Evolutionary conservation across 495 filamentous ascomycete species (phyloP).

Genomic region (Lophiotrema nucula): DNA sequence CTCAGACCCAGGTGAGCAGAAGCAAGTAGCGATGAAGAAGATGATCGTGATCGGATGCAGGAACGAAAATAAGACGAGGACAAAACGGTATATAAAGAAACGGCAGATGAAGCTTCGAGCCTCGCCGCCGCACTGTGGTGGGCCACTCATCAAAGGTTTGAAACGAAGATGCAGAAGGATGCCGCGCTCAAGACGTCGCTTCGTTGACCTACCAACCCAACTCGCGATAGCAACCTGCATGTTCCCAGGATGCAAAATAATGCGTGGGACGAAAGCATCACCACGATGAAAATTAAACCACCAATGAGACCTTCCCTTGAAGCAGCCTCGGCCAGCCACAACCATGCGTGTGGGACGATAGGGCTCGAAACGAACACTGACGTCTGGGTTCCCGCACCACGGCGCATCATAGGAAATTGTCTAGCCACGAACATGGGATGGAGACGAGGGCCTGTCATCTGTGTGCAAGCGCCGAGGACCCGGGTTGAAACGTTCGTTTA

Average conservation of each 20-base stretch:
- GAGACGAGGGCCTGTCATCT: neutral
- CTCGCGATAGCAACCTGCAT: neutral
- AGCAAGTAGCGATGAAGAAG: slow-evolving; percentile 9
- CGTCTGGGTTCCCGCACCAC: too few species aligned
- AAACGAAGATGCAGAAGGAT: slow-evolving; percentile 4
- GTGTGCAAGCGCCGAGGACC: slow-evolving; percentile 20
- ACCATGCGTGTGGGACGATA: too few species aligned
- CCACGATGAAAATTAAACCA: slow-evolving; percentile 18
- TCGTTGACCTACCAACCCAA: neutral
- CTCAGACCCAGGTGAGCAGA: slow-evolving; percentile 14
- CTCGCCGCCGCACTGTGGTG: neutral
- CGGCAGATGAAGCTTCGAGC: neutral
- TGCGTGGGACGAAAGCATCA: neutral
- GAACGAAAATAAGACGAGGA: neutral
- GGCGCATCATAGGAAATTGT: too few species aligned
- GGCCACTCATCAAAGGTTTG: slow-evolving; percentile 22
- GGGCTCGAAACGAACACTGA: too few species aligned
- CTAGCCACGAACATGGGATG: too few species aligned
- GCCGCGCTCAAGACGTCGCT: neutral
- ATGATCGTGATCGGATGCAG: neutral
- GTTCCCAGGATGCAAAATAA: neutral
- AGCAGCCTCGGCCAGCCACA: neutral
- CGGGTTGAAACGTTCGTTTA: slow-evolving; percentile 27
- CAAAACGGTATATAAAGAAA: neutral
- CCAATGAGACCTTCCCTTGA: slow-evolving; percentile 7